Base-by-base conservation (phyloP, 768 basidiomycete species). In the Kwoniella botswanensis region DNA sequence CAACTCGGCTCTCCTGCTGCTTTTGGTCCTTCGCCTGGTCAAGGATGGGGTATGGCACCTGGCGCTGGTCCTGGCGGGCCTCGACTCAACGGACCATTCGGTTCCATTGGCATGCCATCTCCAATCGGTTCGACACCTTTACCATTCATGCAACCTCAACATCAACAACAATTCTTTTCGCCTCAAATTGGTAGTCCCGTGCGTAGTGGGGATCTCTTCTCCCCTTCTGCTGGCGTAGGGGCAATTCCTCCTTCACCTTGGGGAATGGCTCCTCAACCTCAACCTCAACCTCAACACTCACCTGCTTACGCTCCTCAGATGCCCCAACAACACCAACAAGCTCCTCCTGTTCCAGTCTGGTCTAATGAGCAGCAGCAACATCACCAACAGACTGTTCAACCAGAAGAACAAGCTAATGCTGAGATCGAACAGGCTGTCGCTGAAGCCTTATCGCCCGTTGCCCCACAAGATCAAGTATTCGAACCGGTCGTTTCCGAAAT, bases 201-300 rank as follows among this genome's bases (percentile, higher is more conserved):
- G 46, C 59, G 65, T 44, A 55, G 56, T 35, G 66, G 55, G 17
- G 76, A 74, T 43, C 61, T 76, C 24, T 78, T 76, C 67, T 76
- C 77, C 1, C 77, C 77, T 50, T 74, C 75, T 29, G 68, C 73
- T 42, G 77, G 77, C 7, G 76, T 73, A 3, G 76, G 76, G n/a
- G 74, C 74, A 9, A 68, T 76, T n/a, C 81, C 76, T 15, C 21
- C 65, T 50, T 79, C 77, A 24, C 79, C 79, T 1, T 79, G 81
- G 81, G 75, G 63, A 17, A 56, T 68, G 12, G 71, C 76, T 41
- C 80, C 78, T 55, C 63, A 55, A 17, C 71, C 60, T 29, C 65
- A 55, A 17, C 71, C 60, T 29, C 65, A 67, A 59, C 56, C 64
- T 53, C 54, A 55, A n/a, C 54, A 55, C 21, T 55, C 59, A 43